Conservation (phyloP, 192 early-diverging fungal species). For the Gamsiella multidivaricata region DNA sequence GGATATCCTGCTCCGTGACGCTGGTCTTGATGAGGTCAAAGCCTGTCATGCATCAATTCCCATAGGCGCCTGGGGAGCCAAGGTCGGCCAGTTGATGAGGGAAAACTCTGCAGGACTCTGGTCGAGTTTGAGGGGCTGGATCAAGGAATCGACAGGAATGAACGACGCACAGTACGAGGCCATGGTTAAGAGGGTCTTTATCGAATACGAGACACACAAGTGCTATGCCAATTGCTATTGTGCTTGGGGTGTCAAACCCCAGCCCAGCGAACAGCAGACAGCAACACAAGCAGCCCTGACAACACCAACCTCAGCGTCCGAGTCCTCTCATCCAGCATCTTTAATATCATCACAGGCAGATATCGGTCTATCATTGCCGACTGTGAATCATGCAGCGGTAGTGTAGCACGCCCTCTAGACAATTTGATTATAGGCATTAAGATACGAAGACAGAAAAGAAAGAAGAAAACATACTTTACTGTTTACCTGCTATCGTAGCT, state of each 20-base stretch:
- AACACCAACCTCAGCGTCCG: too few species aligned
- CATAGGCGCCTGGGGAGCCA: constrained; percentile 44
- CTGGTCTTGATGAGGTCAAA: constrained; percentile 30
- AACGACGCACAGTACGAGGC: constrained; percentile 42
- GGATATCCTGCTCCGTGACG: constrained; percentile 21
- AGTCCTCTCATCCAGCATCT: too few species aligned
- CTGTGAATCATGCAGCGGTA: constrained; percentile 19
- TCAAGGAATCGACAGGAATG: constrained; percentile 38
- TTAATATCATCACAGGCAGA: too few species aligned
- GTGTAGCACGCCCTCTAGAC: neutral
- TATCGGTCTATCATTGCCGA: too few species aligned
- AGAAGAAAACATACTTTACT: too few species aligned
- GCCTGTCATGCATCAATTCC: constrained; percentile 36
- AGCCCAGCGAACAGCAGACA: constrained; percentile 7
- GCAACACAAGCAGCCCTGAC: neutral
- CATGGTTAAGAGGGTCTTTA: constrained; percentile 40
- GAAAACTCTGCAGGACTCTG: constrained; percentile 47
- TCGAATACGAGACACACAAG: constrained; percentile 41
- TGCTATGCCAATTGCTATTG: constrained; percentile 53
- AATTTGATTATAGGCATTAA: too few species aligned
- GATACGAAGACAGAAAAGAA: too few species aligned
- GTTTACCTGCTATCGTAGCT: too few species aligned
- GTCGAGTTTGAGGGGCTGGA: constrained; percentile 40
- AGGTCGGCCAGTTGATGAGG: constrained; percentile 48
- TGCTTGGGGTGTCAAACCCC: constrained; percentile 48